Evolutionary conservation across 2,329 filamentous ascomycete genomes (phyloP), one percentile per base, ranked within the genome.

Genomic region (Stenocarpella maydis): DNA sequence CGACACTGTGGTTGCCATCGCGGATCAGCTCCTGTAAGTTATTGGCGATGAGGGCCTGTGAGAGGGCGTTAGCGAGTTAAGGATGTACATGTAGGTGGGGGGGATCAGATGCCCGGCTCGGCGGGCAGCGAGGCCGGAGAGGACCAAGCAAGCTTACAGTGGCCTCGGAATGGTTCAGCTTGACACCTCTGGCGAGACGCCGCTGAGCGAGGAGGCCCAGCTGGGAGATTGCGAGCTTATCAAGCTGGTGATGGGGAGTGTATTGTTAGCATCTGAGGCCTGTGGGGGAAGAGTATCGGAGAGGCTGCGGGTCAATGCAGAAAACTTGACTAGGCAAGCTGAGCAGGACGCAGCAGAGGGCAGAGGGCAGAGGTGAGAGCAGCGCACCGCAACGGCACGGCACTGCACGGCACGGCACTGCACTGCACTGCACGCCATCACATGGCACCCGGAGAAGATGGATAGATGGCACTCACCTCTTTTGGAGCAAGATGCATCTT

Each of bases 21-120:
- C 95, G 95, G 79, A 98, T 97, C 76, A 98, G 91, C 87, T 98
- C 95, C 80, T 98, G 95, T 61, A 98, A 87, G 79, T 95, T 95
- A 78, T 89, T 94, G 72, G 95, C 91, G 76, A 98, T 97, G 74
- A 95, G 87, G 34, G 91, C 92, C 90, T 71, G 64, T n/a, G 47
- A 69, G 65, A 17, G 19, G 12, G 37, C 2, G 28, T 45, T 10
- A 66, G 45, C 55, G 19, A 45, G 67, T 47, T 63, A 63, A 37
- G 58, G 7, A 28, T 49, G 43, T 49, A 63, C 58, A 49, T 49
- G 15, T n/a, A 9, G 41, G 58, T 21, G 41, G 58, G 28, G n/a
- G n/a, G 4, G 7, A 21, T 6, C 28, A 37, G 58, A 21, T 24
- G 58, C n/a, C 28, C n/a, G 58, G 28, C 41, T 15, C n/a, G 12